Evolutionary conservation across 495 filamentous ascomycete genomes (phyloP).

Genomic region (Penicillium simplicissimum): DNA sequence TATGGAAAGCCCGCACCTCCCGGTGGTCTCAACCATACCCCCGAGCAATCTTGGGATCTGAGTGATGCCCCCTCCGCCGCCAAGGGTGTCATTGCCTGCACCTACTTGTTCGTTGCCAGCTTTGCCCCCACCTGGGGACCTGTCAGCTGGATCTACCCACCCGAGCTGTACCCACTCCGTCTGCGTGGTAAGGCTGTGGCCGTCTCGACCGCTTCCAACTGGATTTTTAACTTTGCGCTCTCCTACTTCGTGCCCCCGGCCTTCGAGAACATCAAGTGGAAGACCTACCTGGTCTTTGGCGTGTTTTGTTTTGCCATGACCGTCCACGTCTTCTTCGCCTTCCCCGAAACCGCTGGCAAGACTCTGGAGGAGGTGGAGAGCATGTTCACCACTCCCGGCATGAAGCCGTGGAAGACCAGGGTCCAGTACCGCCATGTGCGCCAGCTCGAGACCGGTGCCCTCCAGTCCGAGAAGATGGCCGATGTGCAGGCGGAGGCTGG

Average conservation of each 20-base stretch:
- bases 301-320: conserved; percentile 73
- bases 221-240: conserved; percentile 80
- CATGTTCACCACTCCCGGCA: conserved; percentile 65
- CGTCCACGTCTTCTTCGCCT: conserved; percentile 75
- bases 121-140: conserved; percentile 64
- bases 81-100: conserved; percentile 61
- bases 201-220: conserved; percentile 70
- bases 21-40: conserved; percentile 39
- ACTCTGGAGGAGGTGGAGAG: conserved; percentile 73
- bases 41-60: conserved; percentile 43
- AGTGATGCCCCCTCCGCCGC: conserved; percentile 36
- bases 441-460: conserved; percentile 29
- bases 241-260: conserved; percentile 76
- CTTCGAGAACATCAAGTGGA: conserved; percentile 73
- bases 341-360: conserved; percentile 83
- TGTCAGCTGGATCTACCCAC: conserved; percentile 66
- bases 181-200: conserved; percentile 69
- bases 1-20: conserved; percentile 54
- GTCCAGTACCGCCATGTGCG: conserved; percentile 38
- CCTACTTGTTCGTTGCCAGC: conserved; percentile 65
- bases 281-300: conserved; percentile 73
- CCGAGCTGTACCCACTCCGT: conserved; percentile 66
- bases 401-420: conserved; percentile 67
- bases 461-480: conserved; percentile 33
- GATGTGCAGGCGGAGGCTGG: conserved; percentile 22